These are phyloP conservation scores for Abortiporus biennis DNA, from an alignment of 1,284 basidiomycete genomes.

Conservation along the genomic window DNA sequence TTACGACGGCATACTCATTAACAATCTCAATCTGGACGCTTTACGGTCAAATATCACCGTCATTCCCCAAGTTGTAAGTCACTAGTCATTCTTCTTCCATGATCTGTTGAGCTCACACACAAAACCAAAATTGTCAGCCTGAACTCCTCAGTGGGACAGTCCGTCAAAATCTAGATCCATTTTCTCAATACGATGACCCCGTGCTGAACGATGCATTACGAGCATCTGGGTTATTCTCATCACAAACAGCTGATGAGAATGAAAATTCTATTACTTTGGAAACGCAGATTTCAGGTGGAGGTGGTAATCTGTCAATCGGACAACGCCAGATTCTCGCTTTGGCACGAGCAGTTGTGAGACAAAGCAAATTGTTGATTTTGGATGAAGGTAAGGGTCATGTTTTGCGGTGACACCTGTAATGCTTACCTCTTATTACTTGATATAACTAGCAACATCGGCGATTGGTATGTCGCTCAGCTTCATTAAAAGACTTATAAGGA, in stretches of 20 bases:
- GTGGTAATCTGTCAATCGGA: constrained; percentile 39
- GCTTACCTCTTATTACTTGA: constrained; percentile 11
- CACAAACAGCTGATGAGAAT: constrained; percentile 18
- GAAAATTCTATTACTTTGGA: constrained; percentile 26
- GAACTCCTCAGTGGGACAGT: constrained; percentile 28
- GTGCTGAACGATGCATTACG: constrained; percentile 23
- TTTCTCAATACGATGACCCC: constrained; percentile 44
- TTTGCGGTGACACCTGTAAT: background rate
- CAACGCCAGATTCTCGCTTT: constrained; percentile 42
- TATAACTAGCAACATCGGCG: constrained; percentile 47
- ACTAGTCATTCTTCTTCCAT: background rate
- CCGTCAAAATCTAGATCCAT: constrained; percentile 35
- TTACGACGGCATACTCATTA: constrained; percentile 27
- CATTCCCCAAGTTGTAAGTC: constrained; percentile 32
- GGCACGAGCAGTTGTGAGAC: constrained; percentile 25
- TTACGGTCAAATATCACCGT: constrained; percentile 42
- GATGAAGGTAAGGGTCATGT: constrained; percentile 20
- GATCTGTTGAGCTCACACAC: background rate
- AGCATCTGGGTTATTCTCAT: constrained; percentile 21
- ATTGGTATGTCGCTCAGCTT: constrained; percentile 36
- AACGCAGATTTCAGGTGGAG: constrained; percentile 24
- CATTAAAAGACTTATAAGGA: background rate
- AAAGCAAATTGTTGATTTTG: constrained; percentile 26
- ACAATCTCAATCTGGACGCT: constrained; percentile 57
- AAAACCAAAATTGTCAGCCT: constrained; percentile 29